Evolutionary conservation across 495 filamentous ascomycete species (phyloP).

Genomic region (Tuber microsphaerosporum): DNA sequence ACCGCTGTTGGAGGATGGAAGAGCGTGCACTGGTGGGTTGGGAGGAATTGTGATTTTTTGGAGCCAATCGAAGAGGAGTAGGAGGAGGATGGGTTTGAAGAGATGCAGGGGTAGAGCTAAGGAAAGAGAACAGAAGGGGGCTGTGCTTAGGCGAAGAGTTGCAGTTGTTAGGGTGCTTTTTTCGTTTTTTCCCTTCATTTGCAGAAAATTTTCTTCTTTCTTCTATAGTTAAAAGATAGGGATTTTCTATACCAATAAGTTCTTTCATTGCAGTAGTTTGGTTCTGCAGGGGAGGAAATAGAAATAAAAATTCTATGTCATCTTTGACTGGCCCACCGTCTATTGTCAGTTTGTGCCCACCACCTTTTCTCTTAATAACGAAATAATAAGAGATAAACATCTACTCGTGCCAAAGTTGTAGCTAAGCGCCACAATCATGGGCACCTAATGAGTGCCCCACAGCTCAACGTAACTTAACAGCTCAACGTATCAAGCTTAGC

Average conservation of each 20-base stretch:
- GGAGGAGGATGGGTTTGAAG: background rate
- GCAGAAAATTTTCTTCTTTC: background rate
- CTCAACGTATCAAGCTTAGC: no score
- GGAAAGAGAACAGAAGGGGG: background rate
- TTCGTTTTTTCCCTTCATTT: background rate
- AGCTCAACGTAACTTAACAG: no score
- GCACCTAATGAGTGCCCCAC: no score
- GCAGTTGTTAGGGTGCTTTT: background rate
- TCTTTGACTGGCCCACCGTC: background rate
- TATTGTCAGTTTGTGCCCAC: no score
- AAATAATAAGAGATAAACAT: no score
- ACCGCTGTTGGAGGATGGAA: background rate
- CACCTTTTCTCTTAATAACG: no score
- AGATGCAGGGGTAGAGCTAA: background rate
- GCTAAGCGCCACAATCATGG: no score
- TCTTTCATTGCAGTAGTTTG: background rate
- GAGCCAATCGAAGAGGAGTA: background rate
- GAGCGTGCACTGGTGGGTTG: background rate
- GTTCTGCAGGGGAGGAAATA: background rate
- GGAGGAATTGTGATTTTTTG: background rate
- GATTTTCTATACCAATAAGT: background rate
- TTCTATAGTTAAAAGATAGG: background rate
- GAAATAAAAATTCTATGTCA: background rate
- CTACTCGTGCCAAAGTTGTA: no score
- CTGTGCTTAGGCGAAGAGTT: background rate